phyloP scores from a whole-genome alignment of 306 rosid species.

The Vigna radiata region DNA sequence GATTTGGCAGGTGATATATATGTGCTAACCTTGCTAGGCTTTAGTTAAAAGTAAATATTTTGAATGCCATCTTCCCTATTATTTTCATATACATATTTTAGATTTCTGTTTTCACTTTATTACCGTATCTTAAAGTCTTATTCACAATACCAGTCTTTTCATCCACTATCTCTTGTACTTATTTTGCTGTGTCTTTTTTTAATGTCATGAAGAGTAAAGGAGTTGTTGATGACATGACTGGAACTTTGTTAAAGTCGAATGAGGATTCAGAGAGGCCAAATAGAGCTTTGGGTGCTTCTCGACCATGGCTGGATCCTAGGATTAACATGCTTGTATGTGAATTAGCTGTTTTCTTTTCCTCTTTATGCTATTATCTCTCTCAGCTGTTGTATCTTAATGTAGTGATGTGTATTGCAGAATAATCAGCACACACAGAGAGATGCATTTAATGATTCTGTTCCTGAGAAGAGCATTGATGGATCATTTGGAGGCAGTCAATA shows the following conservation, averaged over 20 bases:
- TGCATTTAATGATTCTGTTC: slow-evolving; percentile 59
- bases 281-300: slow-evolving; percentile 60
- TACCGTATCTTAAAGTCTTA: neutral
- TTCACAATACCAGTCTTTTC: neutral
- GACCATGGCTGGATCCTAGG: slow-evolving; percentile 75
- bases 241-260: slow-evolving; percentile 55
- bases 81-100: neutral
- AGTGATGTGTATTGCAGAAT: slow-evolving; percentile 59
- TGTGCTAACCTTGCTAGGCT: slow-evolving; percentile 6
- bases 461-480: slow-evolving; percentile 64
- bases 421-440: slow-evolving; percentile 66
- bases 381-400: slow-evolving; percentile 39
- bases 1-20: neutral
- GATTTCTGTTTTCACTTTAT: slow-evolving; percentile 5
- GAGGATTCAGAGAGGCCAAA: slow-evolving; percentile 61
- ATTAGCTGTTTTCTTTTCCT: slow-evolving; percentile 31
- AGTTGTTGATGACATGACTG: slow-evolving; percentile 60
- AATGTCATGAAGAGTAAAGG: slow-evolving; percentile 69
- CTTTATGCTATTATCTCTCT: neutral
- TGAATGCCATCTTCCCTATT: slow-evolving; percentile 15
- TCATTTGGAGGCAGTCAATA: slow-evolving; percentile 69
- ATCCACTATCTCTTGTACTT: slow-evolving; percentile 25
- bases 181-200: slow-evolving; percentile 34
- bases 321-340: slow-evolving; percentile 63
- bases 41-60: slow-evolving; percentile 15